Percentiles rank a stretch among this genome's conserved stretches.
Conservation (phyloP, 164 flowering plant genomes). For the Houttuynia cordata region DNA sequence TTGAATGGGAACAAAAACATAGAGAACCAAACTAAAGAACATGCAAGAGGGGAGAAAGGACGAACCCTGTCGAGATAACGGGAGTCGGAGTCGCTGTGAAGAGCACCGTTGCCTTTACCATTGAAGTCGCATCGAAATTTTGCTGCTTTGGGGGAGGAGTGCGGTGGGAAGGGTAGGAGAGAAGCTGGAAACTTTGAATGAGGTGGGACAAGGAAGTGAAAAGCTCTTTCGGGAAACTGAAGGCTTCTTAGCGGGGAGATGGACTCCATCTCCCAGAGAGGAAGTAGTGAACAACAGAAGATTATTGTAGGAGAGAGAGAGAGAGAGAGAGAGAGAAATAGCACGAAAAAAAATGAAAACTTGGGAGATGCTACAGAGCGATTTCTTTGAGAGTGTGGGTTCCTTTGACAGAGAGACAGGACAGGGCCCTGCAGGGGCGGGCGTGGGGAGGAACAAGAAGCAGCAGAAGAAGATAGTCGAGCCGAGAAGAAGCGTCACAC, state of each 20-base stretch:
- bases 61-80: conserved; percentile 62
- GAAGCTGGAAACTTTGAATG: conserved; percentile 5
- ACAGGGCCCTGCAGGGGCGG: too few species aligned
- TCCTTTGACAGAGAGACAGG: too few species aligned
- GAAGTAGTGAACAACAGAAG: too few species aligned
- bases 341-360: too few species aligned
- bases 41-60: neutral
- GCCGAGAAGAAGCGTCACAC: too few species aligned
- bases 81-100: conserved; percentile 41
- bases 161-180: conserved; percentile 4
- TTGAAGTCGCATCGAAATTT: conserved; percentile 31
- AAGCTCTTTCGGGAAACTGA: neutral
- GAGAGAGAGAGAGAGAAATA: too few species aligned
- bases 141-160: neutral
- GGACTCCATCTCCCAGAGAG: conserved; percentile 6
- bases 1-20: neutral
- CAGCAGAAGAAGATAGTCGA: too few species aligned
- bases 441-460: too few species aligned
- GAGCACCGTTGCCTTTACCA: conserved; percentile 34
- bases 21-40: neutral
- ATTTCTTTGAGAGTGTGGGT: too few species aligned
- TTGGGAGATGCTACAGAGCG: too few species aligned
- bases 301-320: too few species aligned
- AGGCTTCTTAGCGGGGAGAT: conserved; percentile 2
- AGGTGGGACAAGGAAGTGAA: neutral